Base-by-base conservation (phyloP, 2,329 filamentous ascomycete species). In the Colletotrichum nymphaeae region DNA sequence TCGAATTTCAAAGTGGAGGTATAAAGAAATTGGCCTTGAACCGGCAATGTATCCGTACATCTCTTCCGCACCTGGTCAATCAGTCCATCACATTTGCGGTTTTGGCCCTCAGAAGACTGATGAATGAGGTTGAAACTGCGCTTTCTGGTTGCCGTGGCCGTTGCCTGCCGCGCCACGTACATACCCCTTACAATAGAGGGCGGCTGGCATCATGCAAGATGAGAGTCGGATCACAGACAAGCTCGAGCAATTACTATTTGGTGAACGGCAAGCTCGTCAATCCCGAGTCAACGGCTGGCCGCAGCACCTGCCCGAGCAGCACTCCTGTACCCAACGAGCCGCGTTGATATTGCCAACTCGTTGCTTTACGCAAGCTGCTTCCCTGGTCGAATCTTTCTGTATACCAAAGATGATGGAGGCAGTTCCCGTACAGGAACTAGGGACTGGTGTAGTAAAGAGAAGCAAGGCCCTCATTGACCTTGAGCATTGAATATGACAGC, bases 261-360 rank as follows among this genome's bases (percentile, higher is more conserved):
- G 69, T 72, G 55, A 8, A 52, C 28, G 64, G 58, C 14, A 63
- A 57, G 49, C 46, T 67, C 26, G 53, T 37, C 11, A 71, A 35
- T 56, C 58, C 69, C 64, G 64, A 68, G 52, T 49, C 58, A 37
- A 22, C 69, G 69, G 69, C 24, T 58, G 37, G 30, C 60, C 60
- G 69, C 69, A 68, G 64, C 52, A 57, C 69, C 69, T 72, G 64
- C 57, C 64, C 49, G 52, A 63, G 64, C 55, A 66, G 63, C 30
- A 65, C 37, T 16, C 11, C 11, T n/a, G 35, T 16, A 28, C 19
- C 58, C 32, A 35, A 35, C 32, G 11, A 35, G 11, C 32, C 66
- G 55, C 11, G 28, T 59, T 53, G 37, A 58, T 42, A 46, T 63
- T 49, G 26, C 66, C 35, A 35, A 24, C 67, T 28, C 52, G 16